Percentiles rank a stretch among this genome's conserved stretches.
phyloP scores from a whole-genome alignment of 495 filamentous ascomycete genomes.

The Usnea hakonensis region DNA sequence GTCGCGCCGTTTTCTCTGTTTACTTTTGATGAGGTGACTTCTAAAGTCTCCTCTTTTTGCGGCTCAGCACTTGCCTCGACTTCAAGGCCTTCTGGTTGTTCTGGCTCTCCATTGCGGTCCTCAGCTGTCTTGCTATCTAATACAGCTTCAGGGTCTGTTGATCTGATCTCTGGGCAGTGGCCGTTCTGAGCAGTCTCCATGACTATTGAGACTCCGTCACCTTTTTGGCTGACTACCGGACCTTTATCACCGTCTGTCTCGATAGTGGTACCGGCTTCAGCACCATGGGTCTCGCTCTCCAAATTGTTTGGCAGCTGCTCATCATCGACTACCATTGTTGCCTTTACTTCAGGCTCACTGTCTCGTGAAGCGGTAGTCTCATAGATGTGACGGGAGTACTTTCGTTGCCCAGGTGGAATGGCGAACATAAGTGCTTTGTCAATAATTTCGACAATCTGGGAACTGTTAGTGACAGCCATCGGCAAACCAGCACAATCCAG shows the following conservation, averaged over 20 bases:
- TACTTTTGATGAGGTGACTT: neutral
- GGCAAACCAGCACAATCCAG: neutral
- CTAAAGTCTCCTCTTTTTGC: neutral
- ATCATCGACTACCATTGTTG: neutral
- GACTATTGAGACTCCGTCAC: neutral
- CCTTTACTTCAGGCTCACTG: neutral
- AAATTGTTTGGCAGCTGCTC: neutral
- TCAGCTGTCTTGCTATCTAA: neutral
- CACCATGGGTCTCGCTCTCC: neutral
- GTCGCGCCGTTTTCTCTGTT: neutral
- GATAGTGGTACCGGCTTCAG: neutral
- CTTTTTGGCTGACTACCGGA: neutral
- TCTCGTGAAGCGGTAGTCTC: neutral
- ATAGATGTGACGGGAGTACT: constrained; percentile 29
- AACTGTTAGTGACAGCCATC: neutral
- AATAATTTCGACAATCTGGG: constrained; percentile 35
- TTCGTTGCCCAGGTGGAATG: constrained; percentile 39
- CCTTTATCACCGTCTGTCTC: neutral
- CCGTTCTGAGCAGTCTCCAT: neutral
- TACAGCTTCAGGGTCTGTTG: neutral
- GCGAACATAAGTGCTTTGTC: constrained; percentile 34
- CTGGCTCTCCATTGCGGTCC: no score
- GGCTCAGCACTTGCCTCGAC: neutral
- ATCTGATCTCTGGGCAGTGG: neutral
- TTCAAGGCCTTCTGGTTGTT: neutral